phyloP scores from a whole-genome alignment of 345 rosid genomes.

The Citrus australasica region DNA sequence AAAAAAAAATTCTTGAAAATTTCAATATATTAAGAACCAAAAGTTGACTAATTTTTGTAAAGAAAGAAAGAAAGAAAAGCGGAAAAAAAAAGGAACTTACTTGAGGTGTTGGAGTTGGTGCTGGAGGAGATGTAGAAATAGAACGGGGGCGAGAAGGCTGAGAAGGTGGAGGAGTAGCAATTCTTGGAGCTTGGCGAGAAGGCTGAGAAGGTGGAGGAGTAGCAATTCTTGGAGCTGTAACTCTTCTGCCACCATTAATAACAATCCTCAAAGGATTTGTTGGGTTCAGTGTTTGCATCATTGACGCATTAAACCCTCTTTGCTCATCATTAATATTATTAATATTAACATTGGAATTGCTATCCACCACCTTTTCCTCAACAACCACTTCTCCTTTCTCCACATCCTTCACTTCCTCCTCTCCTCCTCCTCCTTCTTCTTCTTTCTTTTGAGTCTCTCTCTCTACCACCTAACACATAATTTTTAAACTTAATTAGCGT shows the following conservation, averaged over 20 bases:
- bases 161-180: conserved; percentile 24
- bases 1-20: neutral
- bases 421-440: neutral
- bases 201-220: conserved; percentile 47
- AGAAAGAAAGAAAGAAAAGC: neutral
- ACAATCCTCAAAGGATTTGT: conserved; percentile 80
- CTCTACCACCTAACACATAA: conserved; percentile 33
- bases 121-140: conserved; percentile 10
- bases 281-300: conserved; percentile 69
- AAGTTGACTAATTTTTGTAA: too few relatives aligned
- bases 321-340: neutral
- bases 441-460: conserved; percentile 31
- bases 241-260: conserved; percentile 50
- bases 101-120: conserved; percentile 54
- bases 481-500: neutral
- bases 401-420: conserved; percentile 30
- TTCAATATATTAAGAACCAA: neutral
- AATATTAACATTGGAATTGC: neutral
- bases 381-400: conserved; percentile 46
- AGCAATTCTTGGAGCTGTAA: conserved; percentile 30
- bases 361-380: conserved; percentile 26
- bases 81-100: conserved; percentile 29
- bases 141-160: conserved; percentile 64
- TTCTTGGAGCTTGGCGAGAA: conserved; percentile 31
- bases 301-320: conserved; percentile 36